Base-by-base conservation (phyloP, 768 basidiomycete species). In the Rhodosporidiobolus sp. region DNA sequence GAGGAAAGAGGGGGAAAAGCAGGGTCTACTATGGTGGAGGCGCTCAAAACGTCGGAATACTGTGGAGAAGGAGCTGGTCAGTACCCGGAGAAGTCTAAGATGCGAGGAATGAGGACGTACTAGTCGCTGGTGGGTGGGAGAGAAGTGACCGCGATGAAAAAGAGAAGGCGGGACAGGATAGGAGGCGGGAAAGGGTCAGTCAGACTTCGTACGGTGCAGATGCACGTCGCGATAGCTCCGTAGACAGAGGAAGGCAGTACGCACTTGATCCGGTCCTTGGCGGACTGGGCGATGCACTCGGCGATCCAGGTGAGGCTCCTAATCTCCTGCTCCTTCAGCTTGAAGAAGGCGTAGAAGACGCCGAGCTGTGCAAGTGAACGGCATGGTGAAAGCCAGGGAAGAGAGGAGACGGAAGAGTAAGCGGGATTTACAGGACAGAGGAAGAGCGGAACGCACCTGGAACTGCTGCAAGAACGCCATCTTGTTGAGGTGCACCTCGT, bases 241-340 rank as follows among this genome's bases (percentile, higher is more conserved):
- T 7, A 48, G 30, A 24, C 22, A 57, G 32, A 5, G 46, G 24
- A 46, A 30, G 38, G 46, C 0, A 26, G 45, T 12, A 50, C 71
- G 32, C 45, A 69, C 65, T 72, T 72, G 62, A 76, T 72, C 35
- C 74, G 60, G 35, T 76, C 74, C 82, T 89, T 88, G 55, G 94
- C 93, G 83, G 95, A 89, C 84, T 97, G 95, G 16, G 94, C 94
- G 77, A 98, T 96, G 82, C 95, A 97, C 83, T 98, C 95, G 0
- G 76, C 75, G 35, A 80, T 80, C 82, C 83, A 83, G 28, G 79
- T 81, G 57, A 83, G 66, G 73, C 81, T 83, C 65, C 83, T 72
- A 20, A 83, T 82, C 76, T 84, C 83, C 77, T 84, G 83, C 78
- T 84, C 83, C 79, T 84, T 84, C 26, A 84, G 76, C 77, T 83